phyloP scores from a whole-genome alignment of 2,329 filamentous ascomycete species.

The Fusarium sp. region DNA sequence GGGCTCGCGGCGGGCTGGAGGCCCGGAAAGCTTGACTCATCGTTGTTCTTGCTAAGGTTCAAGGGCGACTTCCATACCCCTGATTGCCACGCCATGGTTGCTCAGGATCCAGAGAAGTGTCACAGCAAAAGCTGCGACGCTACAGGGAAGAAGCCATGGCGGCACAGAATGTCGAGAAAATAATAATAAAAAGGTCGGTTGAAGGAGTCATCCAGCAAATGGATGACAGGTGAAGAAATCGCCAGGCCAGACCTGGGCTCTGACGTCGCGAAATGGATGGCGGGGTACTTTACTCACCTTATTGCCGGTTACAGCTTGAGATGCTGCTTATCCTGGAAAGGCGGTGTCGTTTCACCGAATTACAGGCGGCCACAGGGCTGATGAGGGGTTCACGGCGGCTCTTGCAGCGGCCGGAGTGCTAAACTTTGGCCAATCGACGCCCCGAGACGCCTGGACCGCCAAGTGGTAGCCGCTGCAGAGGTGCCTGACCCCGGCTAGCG shows the following conservation, averaged over 20 bases:
- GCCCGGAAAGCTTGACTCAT: slow-evolving; percentile 65
- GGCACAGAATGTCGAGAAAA: slow-evolving; percentile 15
- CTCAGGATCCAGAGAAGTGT: slow-evolving; percentile 51
- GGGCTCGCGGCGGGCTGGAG: slow-evolving; percentile 57
- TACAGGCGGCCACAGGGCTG: slow-evolving; percentile 41
- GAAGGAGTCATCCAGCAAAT: slow-evolving; percentile 28
- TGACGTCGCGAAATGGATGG: slow-evolving; percentile 41
- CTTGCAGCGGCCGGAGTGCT: slow-evolving; percentile 10
- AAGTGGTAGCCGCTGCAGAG: slow-evolving; percentile 29
- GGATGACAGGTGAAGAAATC: slow-evolving; percentile 33
- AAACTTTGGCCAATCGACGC: slow-evolving; percentile 28
- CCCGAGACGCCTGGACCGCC: slow-evolving; percentile 11
- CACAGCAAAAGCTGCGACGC: slow-evolving; percentile 67
- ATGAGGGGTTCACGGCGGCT: slow-evolving; percentile 38
- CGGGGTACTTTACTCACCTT: slow-evolving; percentile 40
- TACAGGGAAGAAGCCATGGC: slow-evolving; percentile 62
- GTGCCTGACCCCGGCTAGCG: slow-evolving; percentile 46
- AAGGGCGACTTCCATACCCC: slow-evolving; percentile 62
- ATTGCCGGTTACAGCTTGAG: slow-evolving; percentile 13
- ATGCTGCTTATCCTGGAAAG: slow-evolving; percentile 22
- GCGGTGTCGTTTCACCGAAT: slow-evolving; percentile 43
- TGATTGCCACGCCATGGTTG: slow-evolving; percentile 66
- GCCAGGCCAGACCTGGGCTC: slow-evolving; percentile 8
- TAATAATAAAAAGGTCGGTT: slow-evolving; percentile 24
- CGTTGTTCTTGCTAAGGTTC: slow-evolving; percentile 54